Evolutionary conservation across 768 basidiomycete species (phyloP).

Genomic region (Tulasnella sp.): DNA sequence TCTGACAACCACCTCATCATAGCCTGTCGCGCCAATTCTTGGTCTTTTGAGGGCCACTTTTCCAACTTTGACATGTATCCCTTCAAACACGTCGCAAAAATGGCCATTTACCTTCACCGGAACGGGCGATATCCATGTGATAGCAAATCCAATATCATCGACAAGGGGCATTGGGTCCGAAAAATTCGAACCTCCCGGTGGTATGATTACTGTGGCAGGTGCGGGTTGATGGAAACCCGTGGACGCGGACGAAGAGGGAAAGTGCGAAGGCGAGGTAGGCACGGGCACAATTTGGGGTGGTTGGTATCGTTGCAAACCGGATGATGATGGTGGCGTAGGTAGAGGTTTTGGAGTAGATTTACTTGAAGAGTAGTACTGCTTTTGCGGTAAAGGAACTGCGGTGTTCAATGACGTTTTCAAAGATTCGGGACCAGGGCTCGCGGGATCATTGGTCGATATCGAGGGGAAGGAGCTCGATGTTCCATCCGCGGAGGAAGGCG

Average conservation of each 20-base stretch:
- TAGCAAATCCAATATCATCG: neutral
- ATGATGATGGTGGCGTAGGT: conserved; percentile 4
- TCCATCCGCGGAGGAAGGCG: conserved; percentile 13
- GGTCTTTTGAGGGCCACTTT: neutral
- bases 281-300: too few relatives aligned
- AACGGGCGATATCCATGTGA: neutral
- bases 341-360: conserved; percentile 22
- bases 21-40: neutral
- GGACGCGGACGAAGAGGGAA: conserved; percentile 24
- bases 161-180: neutral
- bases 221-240: conserved; percentile 17
- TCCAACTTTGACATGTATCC: neutral
- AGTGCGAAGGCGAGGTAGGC: neutral
- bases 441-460: conserved; percentile 8
- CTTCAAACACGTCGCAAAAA: neutral
- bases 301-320: conserved; percentile 27
- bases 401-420: neutral
- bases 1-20: neutral
- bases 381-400: neutral
- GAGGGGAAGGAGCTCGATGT: conserved; percentile 4
- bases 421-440: neutral
- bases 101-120: neutral
- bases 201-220: neutral
- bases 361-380: conserved; percentile 8
- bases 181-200: neutral